Base-by-base conservation (phyloP, 768 basidiomycete genomes). In the Agaricus bisporus region DNA sequence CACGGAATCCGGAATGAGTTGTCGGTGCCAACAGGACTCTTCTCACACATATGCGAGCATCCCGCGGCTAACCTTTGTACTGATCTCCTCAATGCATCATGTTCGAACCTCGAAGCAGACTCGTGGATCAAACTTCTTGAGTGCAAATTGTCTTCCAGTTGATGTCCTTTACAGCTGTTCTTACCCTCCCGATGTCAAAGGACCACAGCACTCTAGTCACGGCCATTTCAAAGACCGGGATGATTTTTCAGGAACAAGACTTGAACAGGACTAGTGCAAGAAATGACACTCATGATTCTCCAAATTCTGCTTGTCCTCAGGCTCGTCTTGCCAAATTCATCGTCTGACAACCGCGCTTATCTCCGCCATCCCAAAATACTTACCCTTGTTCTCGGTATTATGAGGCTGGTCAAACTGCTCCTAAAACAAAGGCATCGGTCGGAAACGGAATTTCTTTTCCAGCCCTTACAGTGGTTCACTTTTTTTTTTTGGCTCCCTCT, bases 51-150 rank as follows among this genome's bases (percentile, higher is more conserved):
- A 18, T 20, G 15, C 17, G 18, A 9, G 17, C 32, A 10, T 25
- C 29, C 41, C 22, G 41, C 41, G 37, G n/a, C 20, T 9, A 10
- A 36, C 12, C 22, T 25, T 12, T 20, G 22, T 5, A 8, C n/a
- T 39, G 25, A n/a, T 44, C 22, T 22, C 29, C 25, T n/a, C 25
- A 12, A 26, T 12, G 39, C 29, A 41, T 48, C 46, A n/a, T 44
- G 11, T 15, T 14, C 39, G 35, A 54, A 28, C 44, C 20, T 36
- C 2, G 26, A 42, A 45, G 35, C 46, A 2, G 26, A 42, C 53
- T 41, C 46, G 46, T 48, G 53, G 25, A 48, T 48, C 46, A 48
- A 42, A 32, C 53, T 54, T 54, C 52, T 47, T n/a, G 15, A 22
- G 26, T 46, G 7, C 46, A 17, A n/a, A 14, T 35, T 20, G 28